Conservation (phyloP, 805 yeast species). For the Candida nonsorbophila region DNA sequence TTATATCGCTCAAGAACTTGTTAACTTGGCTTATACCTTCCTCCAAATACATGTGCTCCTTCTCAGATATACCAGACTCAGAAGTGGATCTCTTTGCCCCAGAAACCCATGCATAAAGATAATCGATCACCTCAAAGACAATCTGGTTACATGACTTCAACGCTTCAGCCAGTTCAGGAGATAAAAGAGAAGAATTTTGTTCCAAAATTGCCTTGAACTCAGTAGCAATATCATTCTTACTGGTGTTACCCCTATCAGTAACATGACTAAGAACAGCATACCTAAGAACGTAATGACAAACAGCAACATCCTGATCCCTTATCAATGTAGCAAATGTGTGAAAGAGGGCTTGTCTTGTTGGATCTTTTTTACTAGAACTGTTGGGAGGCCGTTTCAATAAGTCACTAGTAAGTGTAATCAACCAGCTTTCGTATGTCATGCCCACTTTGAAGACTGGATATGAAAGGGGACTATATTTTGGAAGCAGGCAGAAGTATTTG, state of each 20-base stretch:
- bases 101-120: constrained; percentile 73
- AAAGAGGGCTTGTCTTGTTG: constrained; percentile 38
- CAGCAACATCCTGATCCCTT: constrained; percentile 61
- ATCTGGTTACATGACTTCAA: constrained; percentile 64
- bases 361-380: constrained; percentile 7
- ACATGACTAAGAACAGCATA: constrained; percentile 66
- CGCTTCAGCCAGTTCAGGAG: constrained; percentile 52
- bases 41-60: too few relatives aligned
- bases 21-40: constrained; percentile 32
- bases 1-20: constrained; percentile 48
- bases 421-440: constrained; percentile 65
- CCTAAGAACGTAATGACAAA: constrained; percentile 71
- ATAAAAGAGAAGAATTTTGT: constrained; percentile 20
- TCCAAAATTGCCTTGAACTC: constrained; percentile 63
- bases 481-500: constrained; percentile 58
- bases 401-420: constrained; percentile 63
- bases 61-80: too few relatives aligned
- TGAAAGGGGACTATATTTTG: constrained; percentile 37
- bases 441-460: constrained; percentile 64
- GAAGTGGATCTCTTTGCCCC: constrained; percentile 21
- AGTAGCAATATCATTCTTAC: constrained; percentile 37
- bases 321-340: constrained; percentile 60
- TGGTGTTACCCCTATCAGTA: constrained; percentile 37
- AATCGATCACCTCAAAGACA: constrained; percentile 75
- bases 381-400: constrained; percentile 43